Percentiles rank a stretch among this genome's conserved stretches.
phyloP scores from a whole-genome alignment of 306 rosid genomes.

The Benincasa hispida region DNA sequence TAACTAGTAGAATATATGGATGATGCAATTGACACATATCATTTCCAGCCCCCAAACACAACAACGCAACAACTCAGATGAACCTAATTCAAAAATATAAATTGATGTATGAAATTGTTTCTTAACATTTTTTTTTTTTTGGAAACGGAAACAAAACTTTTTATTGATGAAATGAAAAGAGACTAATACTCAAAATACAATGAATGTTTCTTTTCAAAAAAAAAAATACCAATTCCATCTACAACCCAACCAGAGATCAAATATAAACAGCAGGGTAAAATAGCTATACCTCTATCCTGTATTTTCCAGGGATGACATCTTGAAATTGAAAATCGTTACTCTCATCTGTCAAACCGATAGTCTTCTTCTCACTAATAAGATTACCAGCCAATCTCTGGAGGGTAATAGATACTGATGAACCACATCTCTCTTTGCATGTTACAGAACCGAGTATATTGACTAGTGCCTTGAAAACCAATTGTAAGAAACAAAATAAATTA shows the following conservation, averaged over 20 bases:
- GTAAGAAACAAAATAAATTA: constrained; percentile 4
- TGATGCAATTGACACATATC: neutral
- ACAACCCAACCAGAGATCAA: neutral
- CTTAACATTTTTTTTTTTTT: too few species aligned
- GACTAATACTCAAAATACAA: too few species aligned
- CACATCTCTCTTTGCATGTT: constrained; percentile 77
- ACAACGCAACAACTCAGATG: neutral
- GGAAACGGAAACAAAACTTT: too few species aligned
- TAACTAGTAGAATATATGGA: neutral
- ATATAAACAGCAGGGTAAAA: constrained; percentile 9
- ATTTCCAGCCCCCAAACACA: neutral
- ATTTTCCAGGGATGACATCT: constrained; percentile 78
- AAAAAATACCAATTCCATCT: neutral
- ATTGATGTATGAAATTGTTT: too few species aligned
- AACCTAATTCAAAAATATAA: neutral
- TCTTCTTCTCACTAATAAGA: constrained; percentile 38
- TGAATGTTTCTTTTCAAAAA: too few species aligned
- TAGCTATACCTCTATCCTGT: constrained; percentile 64
- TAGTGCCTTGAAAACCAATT: constrained; percentile 46
- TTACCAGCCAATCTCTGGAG: constrained; percentile 44
- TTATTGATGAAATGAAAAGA: too few species aligned
- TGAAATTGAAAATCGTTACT: constrained; percentile 53
- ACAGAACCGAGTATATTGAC: constrained; percentile 72
- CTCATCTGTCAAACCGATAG: constrained; percentile 43
- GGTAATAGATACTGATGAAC: constrained; percentile 61